Evolutionary conservation across 495 filamentous ascomycete species (phyloP).

Genomic region (Tuber umbilicatum): DNA sequence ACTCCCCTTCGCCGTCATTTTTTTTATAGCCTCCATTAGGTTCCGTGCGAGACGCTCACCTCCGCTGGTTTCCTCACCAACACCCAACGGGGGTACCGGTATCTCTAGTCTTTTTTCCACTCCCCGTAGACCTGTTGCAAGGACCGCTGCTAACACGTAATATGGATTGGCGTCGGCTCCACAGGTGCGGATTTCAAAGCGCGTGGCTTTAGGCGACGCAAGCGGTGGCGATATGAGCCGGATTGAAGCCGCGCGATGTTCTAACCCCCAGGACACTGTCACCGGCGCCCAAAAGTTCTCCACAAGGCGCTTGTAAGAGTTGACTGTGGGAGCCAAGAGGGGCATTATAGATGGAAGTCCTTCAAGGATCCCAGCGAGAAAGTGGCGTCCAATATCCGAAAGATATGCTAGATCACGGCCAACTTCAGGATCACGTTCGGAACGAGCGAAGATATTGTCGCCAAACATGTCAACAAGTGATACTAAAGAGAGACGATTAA

Average conservation of each 20-base stretch:
- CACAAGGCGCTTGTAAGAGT: constrained; percentile 93
- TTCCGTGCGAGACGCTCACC: constrained; percentile 71
- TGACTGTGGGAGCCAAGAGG: constrained; percentile 83
- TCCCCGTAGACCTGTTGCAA: constrained; percentile 81
- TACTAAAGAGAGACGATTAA: constrained; percentile 43
- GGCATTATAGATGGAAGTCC: constrained; percentile 95
- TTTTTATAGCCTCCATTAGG: constrained; percentile 70
- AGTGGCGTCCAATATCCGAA: constrained; percentile 83
- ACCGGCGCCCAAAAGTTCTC: constrained; percentile 99
- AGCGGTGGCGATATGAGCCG: constrained; percentile 83
- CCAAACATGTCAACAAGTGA: constrained; percentile 63
- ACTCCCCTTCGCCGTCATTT: constrained; percentile 67
- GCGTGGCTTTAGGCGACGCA: constrained; percentile 69
- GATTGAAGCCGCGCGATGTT: constrained; percentile 88
- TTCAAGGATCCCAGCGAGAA: constrained; percentile 81
- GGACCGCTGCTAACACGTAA: constrained; percentile 76
- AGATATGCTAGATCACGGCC: constrained; percentile 70
- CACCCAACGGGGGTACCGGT: constrained; percentile 70
- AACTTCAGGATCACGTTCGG: constrained; percentile 60
- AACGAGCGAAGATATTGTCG: constrained; percentile 75
- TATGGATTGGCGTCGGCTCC: constrained; percentile 88
- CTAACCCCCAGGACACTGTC: constrained; percentile 91
- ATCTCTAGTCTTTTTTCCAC: constrained; percentile 85
- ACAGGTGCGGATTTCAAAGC: constrained; percentile 84
- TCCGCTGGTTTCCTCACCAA: constrained; percentile 71